Evolutionary conservation across 371 early-diverging fungal species (phyloP).

Genomic region (Mucor sp.): DNA sequence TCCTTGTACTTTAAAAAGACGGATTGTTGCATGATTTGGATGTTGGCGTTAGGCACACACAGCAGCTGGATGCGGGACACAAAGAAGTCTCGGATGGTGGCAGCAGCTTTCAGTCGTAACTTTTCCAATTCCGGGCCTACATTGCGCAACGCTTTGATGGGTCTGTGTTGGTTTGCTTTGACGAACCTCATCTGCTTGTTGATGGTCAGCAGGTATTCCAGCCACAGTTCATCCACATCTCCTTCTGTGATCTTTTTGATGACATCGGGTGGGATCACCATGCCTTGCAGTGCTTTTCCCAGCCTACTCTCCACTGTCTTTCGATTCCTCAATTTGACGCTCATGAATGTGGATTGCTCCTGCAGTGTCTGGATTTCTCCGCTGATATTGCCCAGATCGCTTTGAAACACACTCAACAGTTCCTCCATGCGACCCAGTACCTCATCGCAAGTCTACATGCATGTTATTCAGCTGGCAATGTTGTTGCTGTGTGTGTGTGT

Average conservation of each 20-base stretch:
- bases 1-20: conserved; percentile 86
- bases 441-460: conserved; percentile 68
- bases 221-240: conserved; percentile 87
- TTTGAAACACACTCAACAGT: conserved; percentile 80
- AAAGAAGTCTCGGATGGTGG: conserved; percentile 85
- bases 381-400: conserved; percentile 84
- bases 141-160: conserved; percentile 75
- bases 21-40: conserved; percentile 89
- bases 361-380: conserved; percentile 87
- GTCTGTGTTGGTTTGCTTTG: conserved; percentile 60
- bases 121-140: conserved; percentile 90
- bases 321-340: conserved; percentile 79
- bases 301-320: conserved; percentile 73
- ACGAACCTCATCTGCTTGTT: conserved; percentile 85
- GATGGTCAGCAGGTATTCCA: conserved; percentile 76
- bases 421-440: conserved; percentile 88
- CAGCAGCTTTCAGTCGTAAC: conserved; percentile 77
- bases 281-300: conserved; percentile 74
- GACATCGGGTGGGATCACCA: conserved; percentile 79
- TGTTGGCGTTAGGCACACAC: conserved; percentile 86
- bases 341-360: conserved; percentile 79
- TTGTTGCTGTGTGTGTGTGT: too few relatives aligned
- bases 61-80: conserved; percentile 81
- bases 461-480: not conserved
- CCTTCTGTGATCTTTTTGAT: conserved; percentile 87